Conservation (phyloP, 495 filamentous ascomycete species). For the Penicillium desertorum region DNA sequence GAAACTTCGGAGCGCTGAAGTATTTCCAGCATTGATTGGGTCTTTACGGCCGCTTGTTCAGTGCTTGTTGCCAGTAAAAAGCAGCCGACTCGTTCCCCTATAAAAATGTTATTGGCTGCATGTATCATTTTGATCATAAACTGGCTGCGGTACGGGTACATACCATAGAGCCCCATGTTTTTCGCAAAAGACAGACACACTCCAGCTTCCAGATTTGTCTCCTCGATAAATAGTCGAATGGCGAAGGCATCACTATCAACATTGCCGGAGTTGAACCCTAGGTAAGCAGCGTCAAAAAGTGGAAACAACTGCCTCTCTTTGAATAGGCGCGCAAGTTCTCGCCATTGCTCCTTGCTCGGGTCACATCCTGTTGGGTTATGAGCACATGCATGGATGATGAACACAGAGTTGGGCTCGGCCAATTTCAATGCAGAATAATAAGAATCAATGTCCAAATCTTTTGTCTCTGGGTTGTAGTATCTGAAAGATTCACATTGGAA, state of each 20-base stretch:
- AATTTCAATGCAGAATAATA: constrained; percentile 21
- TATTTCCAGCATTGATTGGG: constrained; percentile 32
- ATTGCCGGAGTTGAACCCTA: constrained; percentile 45
- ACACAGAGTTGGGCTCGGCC: constrained; percentile 28
- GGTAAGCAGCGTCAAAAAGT: constrained; percentile 48
- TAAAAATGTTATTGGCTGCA: background rate
- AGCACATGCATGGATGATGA: constrained; percentile 48
- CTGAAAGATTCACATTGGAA: constrained; percentile 27
- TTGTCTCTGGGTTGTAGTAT: constrained; percentile 28
- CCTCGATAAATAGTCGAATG: constrained; percentile 38
- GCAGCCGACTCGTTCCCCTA: constrained; percentile 36
- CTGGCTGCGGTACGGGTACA: constrained; percentile 2
- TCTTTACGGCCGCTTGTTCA: constrained; percentile 23
- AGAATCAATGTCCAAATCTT: constrained; percentile 22
- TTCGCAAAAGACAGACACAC: constrained; percentile 47
- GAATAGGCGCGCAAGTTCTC: constrained; percentile 32
- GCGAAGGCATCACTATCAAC: constrained; percentile 45
- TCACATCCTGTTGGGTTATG: constrained; percentile 51
- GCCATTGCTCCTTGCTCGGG: constrained; percentile 43
- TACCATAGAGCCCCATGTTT: constrained; percentile 51
- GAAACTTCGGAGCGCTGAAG: constrained; percentile 43
- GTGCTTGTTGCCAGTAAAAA: constrained; percentile 17
- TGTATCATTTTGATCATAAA: background rate
- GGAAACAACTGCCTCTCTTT: constrained; percentile 38
- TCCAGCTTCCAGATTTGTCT: constrained; percentile 29